Percentiles rank a stretch among this genome's conserved stretches.
Conservation (phyloP, 2,329 filamentous ascomycete species). For the Cryphonectria naterciae region DNA sequence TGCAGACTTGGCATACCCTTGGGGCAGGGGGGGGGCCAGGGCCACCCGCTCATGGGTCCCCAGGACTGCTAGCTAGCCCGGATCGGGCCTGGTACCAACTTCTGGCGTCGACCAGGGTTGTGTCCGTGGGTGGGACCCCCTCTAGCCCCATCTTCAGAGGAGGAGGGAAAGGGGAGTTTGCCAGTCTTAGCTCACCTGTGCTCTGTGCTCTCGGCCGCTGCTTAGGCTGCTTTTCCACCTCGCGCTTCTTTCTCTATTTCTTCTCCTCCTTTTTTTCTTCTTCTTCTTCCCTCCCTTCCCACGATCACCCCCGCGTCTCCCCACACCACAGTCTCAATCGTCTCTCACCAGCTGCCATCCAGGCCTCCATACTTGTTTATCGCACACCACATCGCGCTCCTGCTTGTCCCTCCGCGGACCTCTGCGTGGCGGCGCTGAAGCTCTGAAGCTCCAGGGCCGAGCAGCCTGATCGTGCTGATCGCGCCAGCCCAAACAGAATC, state of each 20-base stretch:
- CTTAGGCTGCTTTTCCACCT: constrained; percentile 16
- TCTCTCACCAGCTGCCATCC: neutral
- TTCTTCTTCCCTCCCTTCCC: constrained; percentile 4
- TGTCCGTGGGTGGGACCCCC: constrained; percentile 14
- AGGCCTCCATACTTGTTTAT: neutral
- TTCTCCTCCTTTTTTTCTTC: constrained; percentile 6
- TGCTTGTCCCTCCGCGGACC: neutral
- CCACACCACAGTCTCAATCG: neutral
- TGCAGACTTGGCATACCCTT: neutral
- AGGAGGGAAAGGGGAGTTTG: constrained; percentile 12
- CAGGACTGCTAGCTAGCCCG: constrained; percentile 22
- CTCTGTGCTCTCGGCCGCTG: constrained; percentile 3
- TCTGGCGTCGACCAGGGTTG: constrained; percentile 20
- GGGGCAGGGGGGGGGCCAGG: constrained; percentile 1
- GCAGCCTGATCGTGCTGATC: constrained; percentile 9
- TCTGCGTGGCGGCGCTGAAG: constrained; percentile 9
- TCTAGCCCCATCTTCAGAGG: constrained; percentile 17
- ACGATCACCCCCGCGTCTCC: constrained; percentile 1
- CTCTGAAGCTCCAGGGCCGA: constrained; percentile 2
- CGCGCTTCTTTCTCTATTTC: constrained; percentile 9
- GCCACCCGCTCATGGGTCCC: neutral
- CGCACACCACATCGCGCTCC: neutral
- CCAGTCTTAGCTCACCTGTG: constrained; percentile 18
- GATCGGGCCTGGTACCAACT: constrained; percentile 18
- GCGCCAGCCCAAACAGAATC: constrained; percentile 15